A percentile compares a stretch with the other conserved stretches of the same genome.
Evolutionary conservation across 2,329 filamentous ascomycete genomes (phyloP).

Genomic region (Phialophora verrucosa): DNA sequence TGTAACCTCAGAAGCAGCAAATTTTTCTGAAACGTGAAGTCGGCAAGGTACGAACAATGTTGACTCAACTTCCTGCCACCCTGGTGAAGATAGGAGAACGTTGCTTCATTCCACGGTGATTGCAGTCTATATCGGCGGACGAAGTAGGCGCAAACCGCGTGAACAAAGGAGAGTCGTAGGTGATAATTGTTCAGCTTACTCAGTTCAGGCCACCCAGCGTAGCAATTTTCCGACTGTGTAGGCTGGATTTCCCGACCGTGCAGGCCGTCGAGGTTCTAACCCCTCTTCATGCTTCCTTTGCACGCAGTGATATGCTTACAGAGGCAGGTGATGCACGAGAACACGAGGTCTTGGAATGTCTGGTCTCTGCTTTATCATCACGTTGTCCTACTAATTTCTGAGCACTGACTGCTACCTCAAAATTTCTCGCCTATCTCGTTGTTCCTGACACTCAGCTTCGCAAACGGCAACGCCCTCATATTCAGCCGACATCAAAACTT

Average conservation of each 20-base stretch:
- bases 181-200: background rate
- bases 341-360: background rate
- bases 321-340: background rate
- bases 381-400: background rate
- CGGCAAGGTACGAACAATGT: background rate
- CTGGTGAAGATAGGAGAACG: background rate
- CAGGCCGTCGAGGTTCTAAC: background rate
- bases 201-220: background rate
- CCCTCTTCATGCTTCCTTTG: background rate
- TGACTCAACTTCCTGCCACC: background rate
- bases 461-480: background rate
- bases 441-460: background rate
- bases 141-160: background rate
- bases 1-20: slow-evolving; percentile 3
- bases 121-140: background rate
- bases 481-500: background rate
- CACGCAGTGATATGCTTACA: background rate
- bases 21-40: background rate
- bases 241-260: background rate
- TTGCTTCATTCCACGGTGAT: background rate
- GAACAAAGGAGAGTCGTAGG: background rate
- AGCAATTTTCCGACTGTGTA: background rate
- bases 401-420: background rate
- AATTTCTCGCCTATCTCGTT: background rate
- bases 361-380: background rate